Evolutionary conservation across 495 filamentous ascomycete genomes (phyloP).

Genomic region (Lichenothelia convexa): DNA sequence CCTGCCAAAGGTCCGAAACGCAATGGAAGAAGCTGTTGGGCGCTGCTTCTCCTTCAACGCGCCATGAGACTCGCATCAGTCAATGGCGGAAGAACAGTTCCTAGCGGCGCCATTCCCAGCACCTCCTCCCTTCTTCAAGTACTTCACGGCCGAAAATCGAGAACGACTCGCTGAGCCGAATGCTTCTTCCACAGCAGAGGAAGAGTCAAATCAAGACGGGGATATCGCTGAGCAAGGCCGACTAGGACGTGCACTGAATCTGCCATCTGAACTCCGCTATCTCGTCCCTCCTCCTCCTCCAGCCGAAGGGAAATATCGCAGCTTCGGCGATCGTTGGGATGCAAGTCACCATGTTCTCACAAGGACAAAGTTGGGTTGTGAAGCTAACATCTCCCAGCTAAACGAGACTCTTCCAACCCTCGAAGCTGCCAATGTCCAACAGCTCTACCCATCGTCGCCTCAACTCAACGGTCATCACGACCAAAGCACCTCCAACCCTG

Average conservation of each 20-base stretch:
- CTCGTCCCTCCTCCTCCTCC: constrained; percentile 66
- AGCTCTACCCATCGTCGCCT: constrained; percentile 10
- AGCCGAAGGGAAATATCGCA: constrained; percentile 45
- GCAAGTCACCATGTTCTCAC: constrained; percentile 23
- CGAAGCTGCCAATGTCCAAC: constrained; percentile 44
- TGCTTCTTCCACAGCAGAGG: neutral
- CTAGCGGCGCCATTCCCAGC: constrained; percentile 49
- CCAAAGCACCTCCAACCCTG: constrained; percentile 42
- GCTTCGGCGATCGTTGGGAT: constrained; percentile 51
- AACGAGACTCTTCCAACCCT: constrained; percentile 48
- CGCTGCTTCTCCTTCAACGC: no score
- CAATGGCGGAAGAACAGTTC: constrained; percentile 39
- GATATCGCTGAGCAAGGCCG: no score
- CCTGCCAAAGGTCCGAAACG: no score
- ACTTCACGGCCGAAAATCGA: constrained; percentile 68
- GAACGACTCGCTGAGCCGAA: constrained; percentile 32
- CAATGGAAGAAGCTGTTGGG: no score
- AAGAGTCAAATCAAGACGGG: neutral
- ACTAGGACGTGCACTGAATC: constrained; percentile 27
- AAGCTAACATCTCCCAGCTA: constrained; percentile 21
- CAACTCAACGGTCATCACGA: no score
- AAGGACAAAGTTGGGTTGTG: neutral
- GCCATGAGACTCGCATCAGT: no score
- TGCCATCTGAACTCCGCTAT: constrained; percentile 57
- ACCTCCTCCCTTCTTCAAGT: constrained; percentile 78